A percentile compares a stretch with the other conserved stretches of the same genome.
Evolutionary conservation across 208 protist species (phyloP).

Genomic region (Trichomonas tenax): DNA sequence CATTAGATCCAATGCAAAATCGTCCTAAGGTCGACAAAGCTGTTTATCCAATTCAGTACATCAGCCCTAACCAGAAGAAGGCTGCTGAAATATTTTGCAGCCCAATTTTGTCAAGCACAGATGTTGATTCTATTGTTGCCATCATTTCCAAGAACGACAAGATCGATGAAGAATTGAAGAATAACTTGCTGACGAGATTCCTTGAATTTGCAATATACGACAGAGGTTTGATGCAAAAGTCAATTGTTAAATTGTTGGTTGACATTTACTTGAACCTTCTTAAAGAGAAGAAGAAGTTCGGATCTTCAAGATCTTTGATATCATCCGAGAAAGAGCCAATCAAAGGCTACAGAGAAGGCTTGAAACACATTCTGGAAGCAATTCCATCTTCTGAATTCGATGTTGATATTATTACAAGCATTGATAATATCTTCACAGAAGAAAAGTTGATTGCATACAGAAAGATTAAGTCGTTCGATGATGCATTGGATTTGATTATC

Average conservation of each 20-base stretch:
- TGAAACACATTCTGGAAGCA: neutral
- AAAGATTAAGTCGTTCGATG: neutral
- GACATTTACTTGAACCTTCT: neutral
- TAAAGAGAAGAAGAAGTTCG: neutral
- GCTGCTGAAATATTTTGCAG: neutral
- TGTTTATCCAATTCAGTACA: neutral
- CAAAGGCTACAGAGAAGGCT: neutral
- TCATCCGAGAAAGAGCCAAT: neutral
- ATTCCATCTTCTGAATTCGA: neutral
- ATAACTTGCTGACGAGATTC: neutral
- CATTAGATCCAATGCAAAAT: neutral
- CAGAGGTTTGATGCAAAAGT: neutral
- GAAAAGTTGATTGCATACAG: neutral
- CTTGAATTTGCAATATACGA: neutral
- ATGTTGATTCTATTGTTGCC: neutral
- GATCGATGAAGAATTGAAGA: neutral
- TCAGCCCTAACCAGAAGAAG: neutral
- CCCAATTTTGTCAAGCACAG: neutral
- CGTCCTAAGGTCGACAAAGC: neutral
- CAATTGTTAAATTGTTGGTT: neutral
- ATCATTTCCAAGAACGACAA: neutral
- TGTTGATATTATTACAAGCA: neutral
- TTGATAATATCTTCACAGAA: neutral
- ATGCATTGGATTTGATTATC: neutral
- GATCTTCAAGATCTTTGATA: neutral